Evolutionary conservation across 2,329 filamentous ascomycete species (phyloP).

Genomic region (Drechslerella stenobrocha): DNA sequence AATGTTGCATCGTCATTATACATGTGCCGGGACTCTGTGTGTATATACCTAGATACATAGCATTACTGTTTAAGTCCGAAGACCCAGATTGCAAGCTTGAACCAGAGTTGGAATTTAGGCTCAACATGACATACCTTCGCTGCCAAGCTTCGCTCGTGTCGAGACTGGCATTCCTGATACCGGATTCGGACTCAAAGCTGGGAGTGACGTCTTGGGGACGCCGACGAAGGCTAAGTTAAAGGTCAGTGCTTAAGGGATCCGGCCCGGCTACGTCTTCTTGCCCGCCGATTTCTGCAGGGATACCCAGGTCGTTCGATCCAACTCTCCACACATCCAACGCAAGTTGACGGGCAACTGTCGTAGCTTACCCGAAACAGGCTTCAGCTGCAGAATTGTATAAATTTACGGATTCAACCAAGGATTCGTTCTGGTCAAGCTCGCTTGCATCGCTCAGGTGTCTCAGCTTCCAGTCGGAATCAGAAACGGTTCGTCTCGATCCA

Average conservation of each 20-base stretch:
- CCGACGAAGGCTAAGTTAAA: no score
- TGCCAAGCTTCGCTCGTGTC: no score
- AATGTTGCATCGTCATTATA: no score
- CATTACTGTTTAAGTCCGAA: no score
- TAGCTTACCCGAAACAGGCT: slow-evolving; percentile 12
- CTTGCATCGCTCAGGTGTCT: slow-evolving; percentile 23
- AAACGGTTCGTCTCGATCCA: slow-evolving; percentile 28
- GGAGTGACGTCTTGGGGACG: no score
- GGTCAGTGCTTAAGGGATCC: slow-evolving; percentile 34
- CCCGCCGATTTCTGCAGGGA: slow-evolving; percentile 15
- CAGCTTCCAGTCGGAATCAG: slow-evolving; percentile 23
- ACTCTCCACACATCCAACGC: slow-evolving; percentile 46
- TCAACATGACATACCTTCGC: no score
- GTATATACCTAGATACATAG: no score
- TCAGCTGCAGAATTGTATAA: not conserved
- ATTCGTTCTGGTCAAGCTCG: slow-evolving; percentile 12
- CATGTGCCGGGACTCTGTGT: no score
- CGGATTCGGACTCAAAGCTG: no score
- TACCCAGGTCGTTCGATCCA: slow-evolving; percentile 18
- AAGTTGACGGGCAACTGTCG: slow-evolving; percentile 10
- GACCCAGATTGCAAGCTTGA: no score
- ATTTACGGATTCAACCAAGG: slow-evolving; percentile 27
- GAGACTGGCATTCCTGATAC: no score
- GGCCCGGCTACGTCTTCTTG: slow-evolving; percentile 40
- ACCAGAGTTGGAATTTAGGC: no score